Percentiles rank a stretch among this genome's conserved stretches.
These are phyloP conservation scores for Cryptococcus sp. DNA, from an alignment of 1,284 basidiomycete species.

Conservation along the genomic window DNA sequence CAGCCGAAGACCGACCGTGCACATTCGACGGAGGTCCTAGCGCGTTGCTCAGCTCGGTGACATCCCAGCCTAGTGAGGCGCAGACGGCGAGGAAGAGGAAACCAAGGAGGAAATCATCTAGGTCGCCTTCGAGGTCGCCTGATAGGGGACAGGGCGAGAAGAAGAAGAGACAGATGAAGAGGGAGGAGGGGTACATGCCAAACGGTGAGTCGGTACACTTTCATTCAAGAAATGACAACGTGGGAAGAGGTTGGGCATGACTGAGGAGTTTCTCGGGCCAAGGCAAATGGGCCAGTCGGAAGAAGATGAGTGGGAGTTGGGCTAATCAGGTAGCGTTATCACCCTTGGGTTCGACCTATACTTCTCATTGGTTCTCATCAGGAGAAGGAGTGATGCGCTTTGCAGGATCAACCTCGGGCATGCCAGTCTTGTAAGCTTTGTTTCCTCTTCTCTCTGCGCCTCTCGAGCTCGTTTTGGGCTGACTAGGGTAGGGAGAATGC, in stretches of 20 bases:
- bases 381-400: constrained; percentile 4
- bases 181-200: neutral
- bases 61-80: neutral
- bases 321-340: neutral
- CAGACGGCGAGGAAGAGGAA: neutral
- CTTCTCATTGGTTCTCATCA: constrained; percentile 3
- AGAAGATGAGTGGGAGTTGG: no score
- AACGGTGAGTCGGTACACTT: neutral
- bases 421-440: constrained; percentile 1
- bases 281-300: no score
- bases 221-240: no score
- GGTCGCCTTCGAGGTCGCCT: neutral
- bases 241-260: no score
- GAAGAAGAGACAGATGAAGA: neutral
- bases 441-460: no score
- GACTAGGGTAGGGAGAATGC: constrained; percentile 3
- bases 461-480: no score
- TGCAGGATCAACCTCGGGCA: constrained; percentile 1
- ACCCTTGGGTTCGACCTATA: neutral
- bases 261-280: no score
- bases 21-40: constrained; percentile 3
- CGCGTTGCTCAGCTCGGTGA: neutral
- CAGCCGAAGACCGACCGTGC: neutral
- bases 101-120: neutral
- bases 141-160: neutral